A percentile compares a stretch with the other conserved stretches of the same genome.
Conservation (phyloP, 805 yeast genomes). For the Yamadazyma ubonensis region DNA sequence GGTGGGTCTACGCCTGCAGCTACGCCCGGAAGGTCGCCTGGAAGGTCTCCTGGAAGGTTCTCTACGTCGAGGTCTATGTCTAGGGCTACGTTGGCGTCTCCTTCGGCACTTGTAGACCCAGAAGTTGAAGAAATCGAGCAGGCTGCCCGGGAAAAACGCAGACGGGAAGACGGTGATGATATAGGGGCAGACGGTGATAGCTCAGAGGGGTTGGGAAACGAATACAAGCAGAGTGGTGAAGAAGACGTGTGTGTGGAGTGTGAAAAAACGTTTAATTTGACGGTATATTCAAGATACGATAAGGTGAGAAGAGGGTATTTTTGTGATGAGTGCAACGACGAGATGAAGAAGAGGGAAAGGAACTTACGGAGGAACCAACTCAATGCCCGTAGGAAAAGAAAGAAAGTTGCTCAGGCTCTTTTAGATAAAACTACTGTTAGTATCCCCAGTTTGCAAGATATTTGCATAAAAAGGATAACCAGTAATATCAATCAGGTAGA, state of each 20-base stretch:
- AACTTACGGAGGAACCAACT: constrained; percentile 52
- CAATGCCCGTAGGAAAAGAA: constrained; percentile 69
- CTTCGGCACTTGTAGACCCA: too few relatives aligned
- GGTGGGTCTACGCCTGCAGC: too few relatives aligned
- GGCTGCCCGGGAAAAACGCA: constrained; percentile 32
- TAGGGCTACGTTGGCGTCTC: too few relatives aligned
- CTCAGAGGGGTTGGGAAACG: constrained; percentile 20
- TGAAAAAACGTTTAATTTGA: constrained; percentile 53
- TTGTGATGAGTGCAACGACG: constrained; percentile 60
- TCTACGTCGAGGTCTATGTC: too few relatives aligned
- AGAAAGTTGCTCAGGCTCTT: constrained; percentile 79
- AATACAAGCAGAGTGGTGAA: constrained; percentile 43
- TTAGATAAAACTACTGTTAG: constrained; percentile 65
- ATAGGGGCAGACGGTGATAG: constrained; percentile 31
- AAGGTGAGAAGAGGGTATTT: constrained; percentile 58
- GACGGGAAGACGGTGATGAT: constrained; percentile 26
- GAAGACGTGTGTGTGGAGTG: constrained; percentile 66
- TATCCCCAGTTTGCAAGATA: constrained; percentile 74
- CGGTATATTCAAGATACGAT: constrained; percentile 62
- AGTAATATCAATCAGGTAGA: constrained; percentile 72
- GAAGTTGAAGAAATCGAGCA: constrained; percentile 28
- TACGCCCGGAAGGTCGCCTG: background rate
- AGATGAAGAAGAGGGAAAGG: constrained; percentile 40
- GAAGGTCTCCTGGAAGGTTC: background rate
- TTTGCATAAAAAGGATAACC: constrained; percentile 70